These are phyloP conservation scores for Cylindrotheca closterium DNA, from an alignment of 108 stramenopile genomes.

Conservation along the genomic window DNA sequence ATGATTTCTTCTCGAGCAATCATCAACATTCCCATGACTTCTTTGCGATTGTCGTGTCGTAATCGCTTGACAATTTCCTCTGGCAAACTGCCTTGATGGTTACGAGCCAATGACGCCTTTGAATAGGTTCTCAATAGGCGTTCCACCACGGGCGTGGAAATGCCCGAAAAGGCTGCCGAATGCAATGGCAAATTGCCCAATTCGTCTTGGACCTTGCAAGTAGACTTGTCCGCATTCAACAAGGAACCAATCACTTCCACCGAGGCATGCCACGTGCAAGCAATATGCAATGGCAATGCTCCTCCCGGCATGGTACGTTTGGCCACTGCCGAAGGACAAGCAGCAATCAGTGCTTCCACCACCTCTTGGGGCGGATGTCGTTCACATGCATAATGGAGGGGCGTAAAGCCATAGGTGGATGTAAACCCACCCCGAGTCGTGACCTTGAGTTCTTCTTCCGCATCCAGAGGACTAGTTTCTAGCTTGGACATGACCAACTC, in stretches of 20 bases:
- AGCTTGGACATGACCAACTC: constrained; percentile 55
- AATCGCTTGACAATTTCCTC: constrained; percentile 73
- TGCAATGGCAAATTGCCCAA: constrained; percentile 81
- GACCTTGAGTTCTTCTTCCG: constrained; percentile 49
- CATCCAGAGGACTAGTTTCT: constrained; percentile 55
- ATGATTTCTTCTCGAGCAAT: constrained; percentile 26
- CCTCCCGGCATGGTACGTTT: constrained; percentile 75
- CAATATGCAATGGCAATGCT: constrained; percentile 73
- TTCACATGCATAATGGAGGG: constrained; percentile 82
- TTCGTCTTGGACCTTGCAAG: constrained; percentile 62
- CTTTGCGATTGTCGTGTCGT: constrained; percentile 66
- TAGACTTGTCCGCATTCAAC: constrained; percentile 48
- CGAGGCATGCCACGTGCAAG: constrained; percentile 80
- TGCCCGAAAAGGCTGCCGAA: constrained; percentile 81
- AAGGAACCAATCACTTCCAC: constrained; percentile 47
- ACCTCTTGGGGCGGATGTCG: constrained; percentile 65
- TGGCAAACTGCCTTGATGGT: constrained; percentile 73
- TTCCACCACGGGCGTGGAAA: constrained; percentile 49
- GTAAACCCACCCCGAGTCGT: constrained; percentile 78
- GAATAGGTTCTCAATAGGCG: constrained; percentile 60
- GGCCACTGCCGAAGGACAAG: constrained; percentile 53
- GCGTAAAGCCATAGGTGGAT: constrained; percentile 61
- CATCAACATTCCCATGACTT: constrained; percentile 39
- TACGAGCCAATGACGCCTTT: constrained; percentile 63
- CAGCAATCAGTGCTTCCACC: constrained; percentile 54